Percentiles rank a stretch among this genome's conserved stretches.
phyloP scores from a whole-genome alignment of 2,329 filamentous ascomycete species.

The Chaetothyriales sp. region DNA sequence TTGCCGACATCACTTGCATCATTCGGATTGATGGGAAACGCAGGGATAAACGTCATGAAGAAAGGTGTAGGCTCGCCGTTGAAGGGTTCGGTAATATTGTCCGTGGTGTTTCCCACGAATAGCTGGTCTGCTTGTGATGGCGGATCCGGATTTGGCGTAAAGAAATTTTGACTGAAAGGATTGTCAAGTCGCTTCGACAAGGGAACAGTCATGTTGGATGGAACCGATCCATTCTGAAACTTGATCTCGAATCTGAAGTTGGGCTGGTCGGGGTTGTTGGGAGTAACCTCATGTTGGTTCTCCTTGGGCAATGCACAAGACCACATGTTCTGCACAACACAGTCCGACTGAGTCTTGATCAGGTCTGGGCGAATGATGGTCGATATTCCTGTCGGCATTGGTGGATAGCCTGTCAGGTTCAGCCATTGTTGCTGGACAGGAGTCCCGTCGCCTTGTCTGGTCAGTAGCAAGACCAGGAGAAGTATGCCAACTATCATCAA shows the following conservation, averaged over 20 bases:
- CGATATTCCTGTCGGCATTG: constrained; percentile 68
- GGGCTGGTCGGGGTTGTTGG: constrained; percentile 53
- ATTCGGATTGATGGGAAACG: constrained; percentile 26
- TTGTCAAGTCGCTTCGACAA: constrained; percentile 21
- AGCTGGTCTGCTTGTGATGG: constrained; percentile 50
- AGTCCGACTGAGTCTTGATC: constrained; percentile 47
- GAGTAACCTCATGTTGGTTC: constrained; percentile 47
- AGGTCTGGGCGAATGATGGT: constrained; percentile 63
- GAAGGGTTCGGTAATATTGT: constrained; percentile 53
- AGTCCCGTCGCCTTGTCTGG: constrained; percentile 28
- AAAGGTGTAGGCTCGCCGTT: constrained; percentile 79
- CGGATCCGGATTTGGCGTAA: constrained; percentile 31
- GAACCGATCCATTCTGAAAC: constrained; percentile 40
- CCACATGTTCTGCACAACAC: constrained; percentile 62
- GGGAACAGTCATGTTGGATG: constrained; percentile 46
- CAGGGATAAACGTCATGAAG: constrained; percentile 56
- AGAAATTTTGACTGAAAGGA: constrained; percentile 23
- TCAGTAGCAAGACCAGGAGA: constrained; percentile 43
- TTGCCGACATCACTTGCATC: constrained; percentile 5
- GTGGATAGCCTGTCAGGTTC: constrained; percentile 72
- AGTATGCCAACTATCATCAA: constrained; percentile 28
- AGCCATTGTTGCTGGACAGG: constrained; percentile 49
- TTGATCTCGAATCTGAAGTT: constrained; percentile 65
- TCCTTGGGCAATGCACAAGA: constrained; percentile 74
- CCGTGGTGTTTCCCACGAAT: constrained; percentile 77